These are phyloP conservation scores for Cryptococcus deneoformans DNA, from an alignment of 1,284 basidiomycete species.

Conservation along the genomic window DNA sequence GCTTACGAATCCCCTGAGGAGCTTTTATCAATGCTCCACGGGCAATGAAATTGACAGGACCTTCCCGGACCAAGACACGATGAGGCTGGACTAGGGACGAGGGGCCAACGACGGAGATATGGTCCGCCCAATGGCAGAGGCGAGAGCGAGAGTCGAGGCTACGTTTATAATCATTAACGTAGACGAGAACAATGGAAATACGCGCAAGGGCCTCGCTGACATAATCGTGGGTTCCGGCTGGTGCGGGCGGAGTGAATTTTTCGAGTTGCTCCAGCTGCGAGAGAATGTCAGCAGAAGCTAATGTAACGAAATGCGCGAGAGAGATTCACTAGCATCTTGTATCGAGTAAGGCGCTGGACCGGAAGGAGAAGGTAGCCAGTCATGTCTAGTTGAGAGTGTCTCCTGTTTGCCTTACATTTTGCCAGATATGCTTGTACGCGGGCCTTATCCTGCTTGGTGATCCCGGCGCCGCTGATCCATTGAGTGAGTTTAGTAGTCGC, in stretches of 20 bases:
- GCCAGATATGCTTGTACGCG: neutral
- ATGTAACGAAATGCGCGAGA: neutral
- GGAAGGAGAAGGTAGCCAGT: neutral
- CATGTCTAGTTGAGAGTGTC: constrained; percentile 1
- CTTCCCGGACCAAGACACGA: constrained; percentile 87
- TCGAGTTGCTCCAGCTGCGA: constrained; percentile 66
- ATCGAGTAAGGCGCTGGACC: constrained; percentile 1
- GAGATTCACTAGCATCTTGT: neutral
- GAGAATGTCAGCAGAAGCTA: neutral
- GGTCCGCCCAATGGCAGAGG: constrained; percentile 82
- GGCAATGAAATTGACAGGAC: constrained; percentile 66
- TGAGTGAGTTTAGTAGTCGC: neutral
- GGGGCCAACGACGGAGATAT: constrained; percentile 85
- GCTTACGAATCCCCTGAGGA: neutral
- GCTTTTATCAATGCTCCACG: neutral
- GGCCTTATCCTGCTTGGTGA: neutral
- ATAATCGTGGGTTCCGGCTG: constrained; percentile 64
- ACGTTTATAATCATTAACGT: constrained; percentile 96
- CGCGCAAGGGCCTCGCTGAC: constrained; percentile 77
- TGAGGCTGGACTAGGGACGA: constrained; percentile 97
- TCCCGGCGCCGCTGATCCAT: neutral
- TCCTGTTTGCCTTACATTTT: neutral
- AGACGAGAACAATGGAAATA: constrained; percentile 79
- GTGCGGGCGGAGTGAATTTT: constrained; percentile 71
- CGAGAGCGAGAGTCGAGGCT: constrained; percentile 85